Conservation (phyloP, 805 yeast species). For the Myxozyma neotropica region DNA sequence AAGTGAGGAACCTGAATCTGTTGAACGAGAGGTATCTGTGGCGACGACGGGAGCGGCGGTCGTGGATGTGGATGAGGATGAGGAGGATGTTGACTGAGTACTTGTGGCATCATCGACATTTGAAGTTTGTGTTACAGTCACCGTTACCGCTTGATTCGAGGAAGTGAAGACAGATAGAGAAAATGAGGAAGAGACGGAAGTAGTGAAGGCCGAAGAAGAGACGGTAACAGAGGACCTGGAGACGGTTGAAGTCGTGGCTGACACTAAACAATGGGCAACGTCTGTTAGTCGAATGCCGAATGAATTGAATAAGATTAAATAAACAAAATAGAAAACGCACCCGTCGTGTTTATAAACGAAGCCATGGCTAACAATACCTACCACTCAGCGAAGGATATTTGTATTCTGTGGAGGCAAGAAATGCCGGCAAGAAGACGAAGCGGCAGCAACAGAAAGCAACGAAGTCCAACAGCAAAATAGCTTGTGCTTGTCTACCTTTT, state of each 20-base stretch:
- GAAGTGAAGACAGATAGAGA: conserved; percentile 6
- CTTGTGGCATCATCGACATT: conserved; percentile 1
- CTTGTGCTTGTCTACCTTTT: too few relatives aligned
- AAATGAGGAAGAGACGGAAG: too few relatives aligned
- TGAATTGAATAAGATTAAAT: background rate
- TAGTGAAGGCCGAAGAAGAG: background rate
- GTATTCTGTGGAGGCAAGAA: too few relatives aligned
- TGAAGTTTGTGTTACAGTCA: conserved; percentile 25
- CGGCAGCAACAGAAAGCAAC: too few relatives aligned
- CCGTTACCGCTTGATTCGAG: conserved; percentile 14
- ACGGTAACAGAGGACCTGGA: background rate
- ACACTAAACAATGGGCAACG: background rate
- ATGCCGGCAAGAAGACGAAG: too few relatives aligned
- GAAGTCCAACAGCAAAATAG: too few relatives aligned
- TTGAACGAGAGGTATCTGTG: background rate
- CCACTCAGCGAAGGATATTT: too few relatives aligned
- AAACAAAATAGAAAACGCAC: background rate
- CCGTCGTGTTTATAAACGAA: background rate
- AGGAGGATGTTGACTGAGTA: background rate
- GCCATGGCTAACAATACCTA: background rate
- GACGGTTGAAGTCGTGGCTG: background rate
- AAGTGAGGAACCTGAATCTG: conserved; percentile 13
- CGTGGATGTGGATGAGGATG: background rate
- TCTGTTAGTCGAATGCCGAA: too few relatives aligned
- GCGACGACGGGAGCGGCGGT: conserved; percentile 10